Evolutionary conservation across 176 grass and related monocot species (phyloP), one percentile per base, ranked within the genome.

Genomic region (Urochloa ruziziensis): DNA sequence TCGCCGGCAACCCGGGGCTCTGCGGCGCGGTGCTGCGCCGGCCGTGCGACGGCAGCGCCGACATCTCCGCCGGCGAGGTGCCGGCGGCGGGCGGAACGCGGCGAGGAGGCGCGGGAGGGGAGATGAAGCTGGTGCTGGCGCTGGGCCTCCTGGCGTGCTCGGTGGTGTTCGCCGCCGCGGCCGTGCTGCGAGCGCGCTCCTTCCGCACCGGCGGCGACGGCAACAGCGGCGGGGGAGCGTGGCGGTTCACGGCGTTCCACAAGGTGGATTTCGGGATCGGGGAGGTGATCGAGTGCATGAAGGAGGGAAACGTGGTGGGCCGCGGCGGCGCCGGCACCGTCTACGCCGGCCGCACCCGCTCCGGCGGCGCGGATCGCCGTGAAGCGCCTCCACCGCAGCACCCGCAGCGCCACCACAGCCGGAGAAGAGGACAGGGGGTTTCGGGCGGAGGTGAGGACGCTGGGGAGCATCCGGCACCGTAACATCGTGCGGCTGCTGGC

Each of bases 231-330:
- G 62, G 8, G 3, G 60, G 53, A 3, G 39, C n/a, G 37, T 99
- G 97, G 97, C 89, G 84, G 49, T 87, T 99, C 62, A 91, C 91
- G 39, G 86, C 97, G 58, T 99, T 99, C 79, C 93, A 87, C 54
- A 96, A 94, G 65, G 91, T 92, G 80, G 91, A 96, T 46, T 99
- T 99, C 84, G 97, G 92, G 34, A 70, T 96, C 21, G 67, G 83
- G 34, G 91, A 96, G 46, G 93, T 99, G 80, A 85, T 96, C 33
- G 97, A 99, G 86, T 87, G 89, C 88, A 96, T 96, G 97, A 99
- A 96, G 83, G 97, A 99, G 1, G 89, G 83, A 9, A 99, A 99
- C 74, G 90, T 99, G 81, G 91, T 99, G 2, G 97, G 97, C 0
- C 93, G 97, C 0, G 97, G 97, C 51, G 97, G 97, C 5, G 97